These are phyloP conservation scores for Hypoxylon fragiforme DNA, from an alignment of 495 filamentous ascomycete species.

Conservation along the genomic window DNA sequence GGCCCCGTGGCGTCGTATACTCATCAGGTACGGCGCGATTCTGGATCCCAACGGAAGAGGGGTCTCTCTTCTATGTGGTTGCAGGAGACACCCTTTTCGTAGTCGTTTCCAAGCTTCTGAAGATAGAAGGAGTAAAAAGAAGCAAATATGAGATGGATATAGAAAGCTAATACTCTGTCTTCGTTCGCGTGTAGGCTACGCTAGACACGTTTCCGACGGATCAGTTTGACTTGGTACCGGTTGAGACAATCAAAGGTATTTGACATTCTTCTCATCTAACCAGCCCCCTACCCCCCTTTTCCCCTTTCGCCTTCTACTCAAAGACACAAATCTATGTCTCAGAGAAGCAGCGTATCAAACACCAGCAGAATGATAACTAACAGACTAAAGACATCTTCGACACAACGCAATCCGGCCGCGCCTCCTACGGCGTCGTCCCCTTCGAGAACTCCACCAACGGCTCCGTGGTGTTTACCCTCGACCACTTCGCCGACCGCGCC, in stretches of 20 bases:
- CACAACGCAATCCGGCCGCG: slow-evolving; percentile 65
- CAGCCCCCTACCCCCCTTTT: not conserved
- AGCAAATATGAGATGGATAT: too few species aligned
- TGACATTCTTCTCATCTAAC: not conserved
- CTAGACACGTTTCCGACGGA: slow-evolving; percentile 61
- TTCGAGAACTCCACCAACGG: slow-evolving; percentile 97
- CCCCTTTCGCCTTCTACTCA: not conserved
- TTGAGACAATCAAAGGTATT: slow-evolving; percentile 63
- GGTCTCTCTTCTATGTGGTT: too few species aligned
- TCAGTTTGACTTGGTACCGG: slow-evolving; percentile 59
- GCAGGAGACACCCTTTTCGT: too few species aligned
- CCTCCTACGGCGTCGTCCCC: slow-evolving; percentile 79
- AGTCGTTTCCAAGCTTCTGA: not conserved
- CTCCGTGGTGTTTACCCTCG: slow-evolving; percentile 83
- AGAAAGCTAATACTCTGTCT: not conserved
- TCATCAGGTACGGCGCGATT: slow-evolving; percentile 69
- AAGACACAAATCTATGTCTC: not conserved
- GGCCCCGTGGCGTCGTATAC: slow-evolving; percentile 85
- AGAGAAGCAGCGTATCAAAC: not conserved
- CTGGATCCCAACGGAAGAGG: not conserved
- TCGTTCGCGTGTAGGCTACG: slow-evolving; percentile 58
- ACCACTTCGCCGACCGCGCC: slow-evolving; percentile 77
- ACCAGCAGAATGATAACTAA: not conserved
- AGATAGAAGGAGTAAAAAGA: not conserved
- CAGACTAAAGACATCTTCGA: slow-evolving; percentile 69